Base-by-base conservation (phyloP, 148 eudicot genomes). In the Oxyria digyna region DNA sequence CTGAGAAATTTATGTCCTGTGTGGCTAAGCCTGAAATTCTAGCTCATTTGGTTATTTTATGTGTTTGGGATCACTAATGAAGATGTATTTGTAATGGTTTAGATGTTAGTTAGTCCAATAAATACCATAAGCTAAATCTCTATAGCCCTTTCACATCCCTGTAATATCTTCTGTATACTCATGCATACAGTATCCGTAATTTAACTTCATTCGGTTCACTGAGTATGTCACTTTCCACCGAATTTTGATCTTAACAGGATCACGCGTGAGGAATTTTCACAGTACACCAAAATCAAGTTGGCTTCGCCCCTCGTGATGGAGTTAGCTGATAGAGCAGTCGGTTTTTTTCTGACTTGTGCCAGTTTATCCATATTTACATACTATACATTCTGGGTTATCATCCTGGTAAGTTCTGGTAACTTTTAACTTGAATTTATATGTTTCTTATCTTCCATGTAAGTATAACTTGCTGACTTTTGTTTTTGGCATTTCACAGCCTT, bases 361-460 rank as follows among this genome's bases (percentile, higher is more conserved):
- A 92, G 97, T 81, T 73, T 92, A 74, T 82, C 89, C 64, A 72
- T 92, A 74, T 92, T 92, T 80, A 85, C 97, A 4, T 92, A 92
- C 72, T 89, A 89, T 75, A 89, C 96, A 46, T 87, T 92, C 70
- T 92, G 97, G 97, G 89, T 92, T 69, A 84, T 92, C 76, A 87
- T 89, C 65, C 73, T 92, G 86, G 97, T 89, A 23, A 83, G 89
- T 87, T 33, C 14, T 31, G 32, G 29, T 13, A 59, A 67, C 32
- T 6, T 70, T 59, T 29, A 37, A 38, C 59, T 57, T 55, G 41
- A 49, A 29, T 26, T 50, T 11, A 23, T 21, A 17, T 37, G n/a
- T 18, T 35, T 74, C 9, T 23, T 27, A 49, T 23, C 62, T 17
- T 72, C 66, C 69, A 24, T 71, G 38, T 4, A 42, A 48, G n/a